phyloP scores from a whole-genome alignment of 306 rosid species.

The Lithocarpus polystachyus region DNA sequence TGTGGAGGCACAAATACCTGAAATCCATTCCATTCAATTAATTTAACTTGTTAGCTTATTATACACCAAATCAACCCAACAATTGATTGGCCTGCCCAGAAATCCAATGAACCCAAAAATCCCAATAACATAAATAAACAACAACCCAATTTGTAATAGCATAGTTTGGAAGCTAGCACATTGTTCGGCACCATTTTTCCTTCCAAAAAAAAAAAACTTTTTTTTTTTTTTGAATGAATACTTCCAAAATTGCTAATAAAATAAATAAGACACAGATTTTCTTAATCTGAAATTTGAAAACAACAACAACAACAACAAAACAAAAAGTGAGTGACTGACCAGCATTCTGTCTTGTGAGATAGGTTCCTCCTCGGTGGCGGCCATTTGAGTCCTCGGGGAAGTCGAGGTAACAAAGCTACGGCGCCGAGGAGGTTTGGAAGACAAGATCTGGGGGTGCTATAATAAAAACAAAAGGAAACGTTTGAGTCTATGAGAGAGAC shows the following conservation, averaged over 20 bases:
- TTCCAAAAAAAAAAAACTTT: background rate
- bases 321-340: constrained; percentile 31
- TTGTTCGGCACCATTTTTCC: background rate
- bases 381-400: constrained; percentile 40
- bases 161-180: background rate
- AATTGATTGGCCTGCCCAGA: background rate
- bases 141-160: too few species aligned
- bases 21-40: constrained; percentile 16
- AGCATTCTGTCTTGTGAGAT: constrained; percentile 72
- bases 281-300: too few species aligned
- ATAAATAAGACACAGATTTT: background rate
- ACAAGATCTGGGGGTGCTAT: constrained; percentile 37
- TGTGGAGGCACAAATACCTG: constrained; percentile 95
- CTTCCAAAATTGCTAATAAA: background rate
- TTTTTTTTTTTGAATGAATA: background rate
- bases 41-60: background rate
- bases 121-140: too few species aligned
- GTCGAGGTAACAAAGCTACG: constrained; percentile 33
- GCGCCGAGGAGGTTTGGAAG: constrained; percentile 26
- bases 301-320: too few species aligned
- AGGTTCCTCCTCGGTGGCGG: constrained; percentile 65
- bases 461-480: too few species aligned
- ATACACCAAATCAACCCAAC: background rate
- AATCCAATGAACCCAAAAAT: too few species aligned
- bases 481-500: too few species aligned